Base-by-base conservation (phyloP, 345 rosid species). In the Hibiscus syriacus region DNA sequence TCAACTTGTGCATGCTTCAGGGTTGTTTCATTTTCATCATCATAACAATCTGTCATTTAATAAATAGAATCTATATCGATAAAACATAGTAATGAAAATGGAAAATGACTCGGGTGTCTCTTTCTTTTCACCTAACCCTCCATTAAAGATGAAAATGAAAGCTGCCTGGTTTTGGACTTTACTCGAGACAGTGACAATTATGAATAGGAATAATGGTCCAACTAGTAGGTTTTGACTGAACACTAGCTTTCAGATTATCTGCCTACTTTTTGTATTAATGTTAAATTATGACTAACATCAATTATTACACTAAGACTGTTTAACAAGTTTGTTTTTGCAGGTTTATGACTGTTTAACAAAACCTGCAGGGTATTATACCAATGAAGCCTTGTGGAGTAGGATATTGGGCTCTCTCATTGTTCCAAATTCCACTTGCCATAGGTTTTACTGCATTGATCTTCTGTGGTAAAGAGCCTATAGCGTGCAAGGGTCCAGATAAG, bases 401-500 rank as follows among this genome's bases (percentile, higher is more conserved):
- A 17, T 92, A 87, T 41, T 90, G 98, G 96, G 55, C 79, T 16
- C 39, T 90, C 38, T 86, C 98, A 26, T 76, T 88, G 4, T 60
- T 85, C 27, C 96, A 92, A 78, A 77, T 90, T 73, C 97, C 96
- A 46, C 89, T 88, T 10, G 90, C 98, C 60, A 70, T 90, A 61
- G 72, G 72, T 61, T 90, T 83, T 72, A 90, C 98, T 6, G 72
- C 78, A 3, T 87, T 90, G 89, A 88, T 85, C 29, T 74, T 80
- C 5, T 17, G 69, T 25, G 78, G 81, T 38, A 84, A 81, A 76
- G 80, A 82, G 32, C 71, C 68, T 69, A 25, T 43, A 19, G 75
- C 64, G 43, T 55, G 73, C 68, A 73, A 61, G 17, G 73, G 70
- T 25, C 66, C 80, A 19, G 78, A 64, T 66, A 73, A 68, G 22